These are phyloP conservation scores for Grosmannia penicillata DNA, from an alignment of 2,329 filamentous ascomycete species.

Conservation along the genomic window DNA sequence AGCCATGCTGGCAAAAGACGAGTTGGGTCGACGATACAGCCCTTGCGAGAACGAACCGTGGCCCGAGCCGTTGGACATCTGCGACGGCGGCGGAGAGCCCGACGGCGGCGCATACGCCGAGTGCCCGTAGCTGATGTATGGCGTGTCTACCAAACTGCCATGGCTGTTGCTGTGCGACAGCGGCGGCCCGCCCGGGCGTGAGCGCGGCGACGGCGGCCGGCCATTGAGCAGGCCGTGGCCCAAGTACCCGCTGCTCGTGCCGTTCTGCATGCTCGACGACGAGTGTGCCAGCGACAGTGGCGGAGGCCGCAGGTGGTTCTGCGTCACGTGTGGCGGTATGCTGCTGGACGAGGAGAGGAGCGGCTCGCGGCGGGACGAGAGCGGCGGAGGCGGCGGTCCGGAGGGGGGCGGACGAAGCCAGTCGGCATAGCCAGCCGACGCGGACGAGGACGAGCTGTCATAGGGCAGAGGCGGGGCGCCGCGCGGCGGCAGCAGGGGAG, in stretches of 20 bases:
- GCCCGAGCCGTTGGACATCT: slow-evolving; percentile 19
- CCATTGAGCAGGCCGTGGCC: slow-evolving; percentile 21
- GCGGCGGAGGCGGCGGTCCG: not conserved
- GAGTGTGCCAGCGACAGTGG: slow-evolving; percentile 3
- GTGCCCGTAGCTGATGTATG: not conserved
- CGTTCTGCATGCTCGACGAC: not conserved
- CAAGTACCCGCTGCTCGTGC: slow-evolving; percentile 3
- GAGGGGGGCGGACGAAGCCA: slow-evolving; percentile 6
- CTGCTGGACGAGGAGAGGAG: slow-evolving; percentile 2
- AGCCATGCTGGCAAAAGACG: slow-evolving; percentile 6
- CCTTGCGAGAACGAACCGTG: slow-evolving; percentile 22
- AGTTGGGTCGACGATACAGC: slow-evolving; percentile 15
- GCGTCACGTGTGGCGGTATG: slow-evolving; percentile 6
- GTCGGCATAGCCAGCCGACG: slow-evolving; percentile 1
- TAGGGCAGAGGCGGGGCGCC: slow-evolving; percentile 4
- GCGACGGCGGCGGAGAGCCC: slow-evolving; percentile 17
- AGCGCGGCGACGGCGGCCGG: slow-evolving; percentile 31
- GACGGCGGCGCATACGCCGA: slow-evolving; percentile 6
- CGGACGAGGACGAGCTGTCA: slow-evolving; percentile 2
- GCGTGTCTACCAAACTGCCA: not conserved
- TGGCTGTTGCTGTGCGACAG: slow-evolving; percentile 14
- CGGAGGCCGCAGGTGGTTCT: slow-evolving; percentile 10
- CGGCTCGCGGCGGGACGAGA: slow-evolving; percentile 5
- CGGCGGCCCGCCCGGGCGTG: slow-evolving; percentile 24
- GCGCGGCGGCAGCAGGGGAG: not conserved